Evolutionary conservation across 208 protist genomes (phyloP).

Genomic region (Herpetomonas samuelpessoai): DNA sequence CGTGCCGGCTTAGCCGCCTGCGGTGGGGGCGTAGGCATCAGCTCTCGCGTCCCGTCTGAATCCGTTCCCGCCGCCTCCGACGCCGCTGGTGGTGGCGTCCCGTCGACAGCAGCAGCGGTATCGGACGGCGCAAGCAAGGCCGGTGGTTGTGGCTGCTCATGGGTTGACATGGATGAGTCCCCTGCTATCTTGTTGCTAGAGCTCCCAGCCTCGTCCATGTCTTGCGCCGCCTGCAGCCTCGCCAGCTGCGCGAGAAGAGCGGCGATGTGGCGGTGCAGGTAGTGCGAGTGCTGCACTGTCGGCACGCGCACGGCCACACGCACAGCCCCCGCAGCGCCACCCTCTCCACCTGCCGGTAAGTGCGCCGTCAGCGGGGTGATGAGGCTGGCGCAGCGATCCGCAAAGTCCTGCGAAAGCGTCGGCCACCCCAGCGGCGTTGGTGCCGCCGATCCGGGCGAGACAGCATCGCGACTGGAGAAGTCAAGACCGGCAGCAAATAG

Average conservation of each 20-base stretch:
- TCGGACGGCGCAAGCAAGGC: not conserved
- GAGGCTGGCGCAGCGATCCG: constrained; percentile 48
- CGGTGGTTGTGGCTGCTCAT: not conserved
- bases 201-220: constrained; percentile 2
- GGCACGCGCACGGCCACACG: constrained; percentile 23
- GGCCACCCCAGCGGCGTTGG: constrained; percentile 36
- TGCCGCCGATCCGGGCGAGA: not conserved
- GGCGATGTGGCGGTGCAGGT: constrained; percentile 12
- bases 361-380: constrained; percentile 33
- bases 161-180: no score
- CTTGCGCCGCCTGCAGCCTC: not conserved
- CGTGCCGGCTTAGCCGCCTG: no score
- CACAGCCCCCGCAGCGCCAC: not conserved
- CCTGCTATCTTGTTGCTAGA: no score
- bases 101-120: not conserved
- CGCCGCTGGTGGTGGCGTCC: no score
- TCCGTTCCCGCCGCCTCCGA: no score
- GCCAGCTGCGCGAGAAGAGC: constrained; percentile 2
- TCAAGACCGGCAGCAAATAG: not conserved
- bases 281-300: constrained; percentile 8
- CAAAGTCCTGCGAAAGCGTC: constrained; percentile 43
- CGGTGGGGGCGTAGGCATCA: not conserved
- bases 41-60: no score
- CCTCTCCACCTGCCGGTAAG: constrained; percentile 14
- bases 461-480: not conserved